These are phyloP conservation scores for Colletotrichum destructivum DNA, from an alignment of 2,329 filamentous ascomycete genomes.

Conservation along the genomic window DNA sequence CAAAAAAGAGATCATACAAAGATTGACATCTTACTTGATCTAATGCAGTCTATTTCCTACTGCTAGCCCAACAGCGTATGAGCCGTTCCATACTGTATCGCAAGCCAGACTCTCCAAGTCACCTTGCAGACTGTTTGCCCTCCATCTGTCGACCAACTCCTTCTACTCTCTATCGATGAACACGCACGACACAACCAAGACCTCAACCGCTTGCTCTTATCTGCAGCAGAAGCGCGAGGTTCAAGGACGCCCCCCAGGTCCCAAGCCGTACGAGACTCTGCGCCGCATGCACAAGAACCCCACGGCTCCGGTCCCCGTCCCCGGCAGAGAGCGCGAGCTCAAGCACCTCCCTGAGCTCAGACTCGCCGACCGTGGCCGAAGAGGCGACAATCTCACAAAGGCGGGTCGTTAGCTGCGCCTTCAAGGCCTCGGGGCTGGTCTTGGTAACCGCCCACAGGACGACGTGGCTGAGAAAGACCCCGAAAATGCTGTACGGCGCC, in stretches of 20 bases:
- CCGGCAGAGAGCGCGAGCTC: neutral
- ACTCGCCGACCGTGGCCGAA: neutral
- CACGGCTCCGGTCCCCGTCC: neutral
- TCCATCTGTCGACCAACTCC: too few species aligned
- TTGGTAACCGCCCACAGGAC: slow-evolving; percentile 16
- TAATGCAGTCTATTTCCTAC: too few species aligned
- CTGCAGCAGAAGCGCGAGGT: slow-evolving; percentile 14
- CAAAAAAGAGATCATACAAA: too few species aligned
- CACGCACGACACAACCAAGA: too few species aligned
- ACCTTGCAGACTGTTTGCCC: too few species aligned
- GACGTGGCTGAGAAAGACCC: slow-evolving; percentile 17
- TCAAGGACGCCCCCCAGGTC: slow-evolving; percentile 25
- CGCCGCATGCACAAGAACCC: slow-evolving; percentile 13
- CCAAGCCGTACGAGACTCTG: slow-evolving; percentile 19
- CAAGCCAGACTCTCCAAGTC: neutral
- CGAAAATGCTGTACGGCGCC: slow-evolving; percentile 21
- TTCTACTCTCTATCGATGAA: too few species aligned
- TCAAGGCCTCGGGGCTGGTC: neutral
- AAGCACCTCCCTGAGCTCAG: slow-evolving; percentile 1
- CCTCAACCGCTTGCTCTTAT: neutral
- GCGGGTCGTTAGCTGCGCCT: neutral
- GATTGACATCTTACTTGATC: too few species aligned
- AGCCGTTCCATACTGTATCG: too few species aligned
- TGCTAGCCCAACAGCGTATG: too few species aligned
- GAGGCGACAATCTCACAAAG: neutral